Evolutionary conservation across 192 early-diverging fungal species (phyloP).

Genomic region (Oehlia diaphana): DNA sequence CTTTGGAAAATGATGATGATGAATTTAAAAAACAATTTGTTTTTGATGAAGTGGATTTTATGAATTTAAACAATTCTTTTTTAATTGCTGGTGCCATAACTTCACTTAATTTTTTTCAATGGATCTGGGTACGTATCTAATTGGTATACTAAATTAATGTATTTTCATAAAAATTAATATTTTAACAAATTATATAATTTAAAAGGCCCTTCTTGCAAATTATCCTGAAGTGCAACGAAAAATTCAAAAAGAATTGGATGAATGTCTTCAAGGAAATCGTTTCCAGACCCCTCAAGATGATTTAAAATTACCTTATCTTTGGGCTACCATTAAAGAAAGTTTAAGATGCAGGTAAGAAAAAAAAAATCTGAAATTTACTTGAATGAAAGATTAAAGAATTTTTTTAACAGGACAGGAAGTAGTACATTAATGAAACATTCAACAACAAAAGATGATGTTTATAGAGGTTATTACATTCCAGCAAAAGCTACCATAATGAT

Average conservation of each 20-base stretch:
- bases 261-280: neutral
- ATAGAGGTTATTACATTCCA: conserved; percentile 8
- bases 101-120: neutral
- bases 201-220: neutral
- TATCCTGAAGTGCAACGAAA: neutral
- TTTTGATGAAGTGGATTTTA: neutral
- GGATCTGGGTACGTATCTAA: neutral
- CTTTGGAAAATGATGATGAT: neutral
- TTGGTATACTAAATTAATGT: too few relatives aligned
- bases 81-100: neutral
- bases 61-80: neutral
- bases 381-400: too few relatives aligned
- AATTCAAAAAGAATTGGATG: conserved; percentile 7
- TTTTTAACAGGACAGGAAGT: neutral
- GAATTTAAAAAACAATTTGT: neutral
- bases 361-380: too few relatives aligned
- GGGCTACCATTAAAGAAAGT: conserved; percentile 1
- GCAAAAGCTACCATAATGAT: neutral
- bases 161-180: too few relatives aligned
- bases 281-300: neutral
- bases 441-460: neutral
- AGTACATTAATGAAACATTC: neutral
- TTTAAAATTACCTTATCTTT: neutral
- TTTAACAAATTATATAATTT: too few relatives aligned
- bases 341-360: conserved; percentile 3